Conservation (phyloP, 768 basidiomycete species). For the Galerina marginata region DNA sequence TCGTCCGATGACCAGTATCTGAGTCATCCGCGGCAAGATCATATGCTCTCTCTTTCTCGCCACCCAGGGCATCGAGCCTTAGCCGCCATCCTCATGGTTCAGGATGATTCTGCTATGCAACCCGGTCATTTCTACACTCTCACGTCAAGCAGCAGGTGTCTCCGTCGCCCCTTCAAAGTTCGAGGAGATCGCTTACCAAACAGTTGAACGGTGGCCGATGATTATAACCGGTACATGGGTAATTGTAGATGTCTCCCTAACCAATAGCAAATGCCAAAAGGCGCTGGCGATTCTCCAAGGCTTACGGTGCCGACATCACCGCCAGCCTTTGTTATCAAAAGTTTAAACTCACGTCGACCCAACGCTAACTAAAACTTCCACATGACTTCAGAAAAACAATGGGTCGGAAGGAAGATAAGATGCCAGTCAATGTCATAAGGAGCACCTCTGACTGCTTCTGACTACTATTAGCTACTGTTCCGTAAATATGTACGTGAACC, state of each 20-base stretch:
- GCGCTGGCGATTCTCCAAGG: no score
- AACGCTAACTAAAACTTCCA: no score
- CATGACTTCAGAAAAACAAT: no score
- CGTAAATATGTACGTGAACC: no score
- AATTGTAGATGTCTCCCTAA: no score
- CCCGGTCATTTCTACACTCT: background rate
- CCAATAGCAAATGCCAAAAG: no score
- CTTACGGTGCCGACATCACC: background rate
- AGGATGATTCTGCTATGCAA: background rate
- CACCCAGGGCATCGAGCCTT: background rate
- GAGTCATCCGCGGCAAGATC: background rate
- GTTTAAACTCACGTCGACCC: background rate
- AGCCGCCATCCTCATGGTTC: background rate
- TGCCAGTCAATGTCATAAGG: no score
- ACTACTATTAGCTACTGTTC: no score
- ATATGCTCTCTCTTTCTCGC: background rate
- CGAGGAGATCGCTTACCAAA: background rate
- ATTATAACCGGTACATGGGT: no score
- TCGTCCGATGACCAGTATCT: no score
- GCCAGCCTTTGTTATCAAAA: background rate
- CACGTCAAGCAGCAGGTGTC: constrained; percentile 3
- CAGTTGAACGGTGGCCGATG: background rate
- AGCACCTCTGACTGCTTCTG: no score
- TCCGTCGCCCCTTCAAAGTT: background rate
- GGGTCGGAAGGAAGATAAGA: no score